A percentile compares a stretch with the other conserved stretches of the same genome.
phyloP scores from a whole-genome alignment of 345 rosid genomes.

The Eucalyptus dawsonii region DNA sequence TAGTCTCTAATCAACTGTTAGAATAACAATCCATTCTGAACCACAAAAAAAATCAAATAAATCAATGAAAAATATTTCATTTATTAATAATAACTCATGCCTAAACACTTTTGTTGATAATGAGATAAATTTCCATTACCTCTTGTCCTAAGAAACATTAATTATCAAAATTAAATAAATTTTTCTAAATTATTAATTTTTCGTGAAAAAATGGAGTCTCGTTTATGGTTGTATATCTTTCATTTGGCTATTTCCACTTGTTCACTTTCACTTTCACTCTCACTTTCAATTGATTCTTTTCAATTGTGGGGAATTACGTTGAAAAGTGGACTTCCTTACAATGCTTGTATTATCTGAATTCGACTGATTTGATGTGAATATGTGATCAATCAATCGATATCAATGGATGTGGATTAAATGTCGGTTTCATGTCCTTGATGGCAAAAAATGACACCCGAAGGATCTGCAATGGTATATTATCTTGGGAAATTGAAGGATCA shows the following conservation, averaged over 20 bases:
- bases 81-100: neutral
- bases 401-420: neutral
- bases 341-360: neutral
- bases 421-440: neutral
- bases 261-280: neutral
- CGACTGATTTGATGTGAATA: neutral
- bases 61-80: neutral
- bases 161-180: neutral
- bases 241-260: neutral
- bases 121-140: neutral
- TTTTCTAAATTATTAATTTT: neutral
- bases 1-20: rapidly evolving
- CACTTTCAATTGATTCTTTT: neutral
- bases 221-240: neutral
- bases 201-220: neutral
- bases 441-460: neutral
- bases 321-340: neutral
- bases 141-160: neutral
- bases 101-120: neutral
- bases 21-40: no score
- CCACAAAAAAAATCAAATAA: no score
- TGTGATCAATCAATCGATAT: neutral
- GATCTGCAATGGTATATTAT: neutral
- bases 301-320: neutral
- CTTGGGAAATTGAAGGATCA: neutral